phyloP scores from a whole-genome alignment of 139 green algal species.

The Chlamydomonas schloesseri region DNA sequence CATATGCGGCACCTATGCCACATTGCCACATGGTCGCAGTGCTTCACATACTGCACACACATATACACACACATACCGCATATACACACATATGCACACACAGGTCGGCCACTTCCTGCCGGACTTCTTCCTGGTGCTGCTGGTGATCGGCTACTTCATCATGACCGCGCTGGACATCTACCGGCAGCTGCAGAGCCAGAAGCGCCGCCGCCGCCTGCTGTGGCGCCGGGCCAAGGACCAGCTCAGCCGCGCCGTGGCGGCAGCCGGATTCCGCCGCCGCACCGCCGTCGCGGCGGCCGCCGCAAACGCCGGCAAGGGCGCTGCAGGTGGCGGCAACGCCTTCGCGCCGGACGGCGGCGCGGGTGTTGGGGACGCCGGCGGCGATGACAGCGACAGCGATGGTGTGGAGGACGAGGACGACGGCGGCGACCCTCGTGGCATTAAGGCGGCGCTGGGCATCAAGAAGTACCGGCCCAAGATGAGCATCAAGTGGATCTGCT shows the following conservation, averaged over 20 bases:
- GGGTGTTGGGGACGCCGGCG: too few species aligned
- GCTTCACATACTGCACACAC: too few species aligned
- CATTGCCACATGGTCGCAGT: too few species aligned
- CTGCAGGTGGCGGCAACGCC: background rate
- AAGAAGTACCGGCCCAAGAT: constrained; percentile 23
- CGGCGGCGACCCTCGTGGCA: background rate
- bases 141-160: constrained; percentile 38
- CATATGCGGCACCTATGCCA: too few species aligned
- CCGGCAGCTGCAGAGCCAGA: constrained; percentile 17
- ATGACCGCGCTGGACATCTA: constrained; percentile 17
- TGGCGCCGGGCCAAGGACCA: too few species aligned
- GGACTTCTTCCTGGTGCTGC: constrained; percentile 52
- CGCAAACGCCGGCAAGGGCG: too few species aligned
- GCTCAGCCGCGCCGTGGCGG: too few species aligned
- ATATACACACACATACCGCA: too few species aligned
- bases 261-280: too few species aligned
- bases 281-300: too few species aligned
- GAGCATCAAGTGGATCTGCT: constrained; percentile 36
- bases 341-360: too few species aligned
- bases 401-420: background rate
- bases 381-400: background rate
- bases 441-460: background rate
- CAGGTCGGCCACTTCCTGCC: constrained; percentile 47
- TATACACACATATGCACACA: background rate
- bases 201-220: background rate